Evolutionary conservation across 768 basidiomycete species (phyloP).

Genomic region (Cystofilobasidium macerans): DNA sequence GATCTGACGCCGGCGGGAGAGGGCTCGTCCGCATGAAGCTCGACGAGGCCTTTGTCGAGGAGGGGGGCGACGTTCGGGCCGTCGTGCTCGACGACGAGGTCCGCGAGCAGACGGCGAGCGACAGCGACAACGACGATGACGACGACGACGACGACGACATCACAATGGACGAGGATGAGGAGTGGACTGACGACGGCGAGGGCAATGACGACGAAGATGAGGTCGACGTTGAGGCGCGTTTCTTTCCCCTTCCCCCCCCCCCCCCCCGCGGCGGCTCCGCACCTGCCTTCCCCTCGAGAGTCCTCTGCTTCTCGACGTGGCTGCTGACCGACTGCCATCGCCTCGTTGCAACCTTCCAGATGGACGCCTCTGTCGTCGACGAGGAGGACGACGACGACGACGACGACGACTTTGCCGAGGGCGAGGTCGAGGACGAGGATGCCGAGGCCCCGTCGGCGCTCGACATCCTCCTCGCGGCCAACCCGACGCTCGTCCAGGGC

Average conservation of each 20-base stretch:
- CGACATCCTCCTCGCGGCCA: conserved; percentile 22
- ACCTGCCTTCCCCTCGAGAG: no score
- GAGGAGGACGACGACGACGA: neutral
- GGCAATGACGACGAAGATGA: conserved; percentile 41
- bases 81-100: conserved; percentile 40
- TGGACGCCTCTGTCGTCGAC: no score
- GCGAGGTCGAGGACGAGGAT: conserved; percentile 31
- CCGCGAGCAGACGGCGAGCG: conserved; percentile 11
- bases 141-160: conserved; percentile 42
- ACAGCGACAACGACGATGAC: conserved; percentile 31
- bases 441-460: conserved; percentile 19
- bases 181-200: conserved; percentile 38
- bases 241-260: neutral
- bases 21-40: conserved; percentile 51
- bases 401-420: conserved; percentile 36
- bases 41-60: conserved; percentile 32
- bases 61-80: conserved; percentile 39
- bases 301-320: conserved; percentile 31
- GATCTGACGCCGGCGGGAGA: conserved; percentile 30
- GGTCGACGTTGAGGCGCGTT: conserved; percentile 30
- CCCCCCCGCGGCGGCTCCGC: no score
- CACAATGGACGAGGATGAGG: conserved; percentile 39
- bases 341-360: neutral
- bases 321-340: conserved; percentile 23
- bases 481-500: conserved; percentile 17